These are phyloP conservation scores for Chrysoporthe deuterocubensis DNA, from an alignment of 2,329 filamentous ascomycete species.

Conservation along the genomic window DNA sequence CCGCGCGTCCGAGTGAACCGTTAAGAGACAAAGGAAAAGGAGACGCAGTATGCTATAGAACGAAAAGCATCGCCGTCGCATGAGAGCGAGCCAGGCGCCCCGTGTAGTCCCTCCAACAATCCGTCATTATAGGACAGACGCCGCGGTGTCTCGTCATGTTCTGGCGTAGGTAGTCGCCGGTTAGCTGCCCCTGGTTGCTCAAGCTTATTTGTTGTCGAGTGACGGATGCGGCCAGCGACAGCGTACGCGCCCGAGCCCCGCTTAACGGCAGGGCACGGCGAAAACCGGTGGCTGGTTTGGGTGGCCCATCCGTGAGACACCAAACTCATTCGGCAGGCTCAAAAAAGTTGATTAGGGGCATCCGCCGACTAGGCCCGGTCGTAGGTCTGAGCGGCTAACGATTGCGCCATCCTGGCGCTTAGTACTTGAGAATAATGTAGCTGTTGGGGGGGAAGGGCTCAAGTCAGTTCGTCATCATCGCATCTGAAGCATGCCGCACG, in stretches of 20 bases:
- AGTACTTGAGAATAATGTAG: slow-evolving; percentile 88
- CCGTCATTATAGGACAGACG: slow-evolving; percentile 4
- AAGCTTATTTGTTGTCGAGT: background rate
- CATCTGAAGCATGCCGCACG: background rate
- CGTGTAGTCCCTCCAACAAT: background rate
- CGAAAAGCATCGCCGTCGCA: slow-evolving; percentile 10
- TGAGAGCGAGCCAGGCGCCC: slow-evolving; percentile 10
- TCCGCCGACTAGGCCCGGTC: background rate
- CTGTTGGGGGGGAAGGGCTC: slow-evolving; percentile 39
- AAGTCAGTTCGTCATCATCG: slow-evolving; percentile 33
- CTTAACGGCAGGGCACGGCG: background rate
- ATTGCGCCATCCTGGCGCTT: slow-evolving; percentile 38
- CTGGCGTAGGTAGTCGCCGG: background rate
- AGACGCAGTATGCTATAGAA: slow-evolving; percentile 19
- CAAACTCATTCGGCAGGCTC: background rate
- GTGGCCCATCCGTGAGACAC: background rate
- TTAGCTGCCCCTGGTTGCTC: background rate
- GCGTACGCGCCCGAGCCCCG: background rate
- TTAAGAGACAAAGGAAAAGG: slow-evolving; percentile 1
- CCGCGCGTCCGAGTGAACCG: slow-evolving; percentile 8
- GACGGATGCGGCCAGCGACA: background rate
- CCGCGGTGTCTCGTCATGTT: background rate
- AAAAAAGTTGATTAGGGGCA: background rate
- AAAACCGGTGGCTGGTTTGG: slow-evolving; percentile 10
- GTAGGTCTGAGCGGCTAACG: slow-evolving; percentile 3